These are phyloP conservation scores for Fistulinella prunicolor DNA, from an alignment of 768 basidiomycete genomes.

Conservation along the genomic window DNA sequence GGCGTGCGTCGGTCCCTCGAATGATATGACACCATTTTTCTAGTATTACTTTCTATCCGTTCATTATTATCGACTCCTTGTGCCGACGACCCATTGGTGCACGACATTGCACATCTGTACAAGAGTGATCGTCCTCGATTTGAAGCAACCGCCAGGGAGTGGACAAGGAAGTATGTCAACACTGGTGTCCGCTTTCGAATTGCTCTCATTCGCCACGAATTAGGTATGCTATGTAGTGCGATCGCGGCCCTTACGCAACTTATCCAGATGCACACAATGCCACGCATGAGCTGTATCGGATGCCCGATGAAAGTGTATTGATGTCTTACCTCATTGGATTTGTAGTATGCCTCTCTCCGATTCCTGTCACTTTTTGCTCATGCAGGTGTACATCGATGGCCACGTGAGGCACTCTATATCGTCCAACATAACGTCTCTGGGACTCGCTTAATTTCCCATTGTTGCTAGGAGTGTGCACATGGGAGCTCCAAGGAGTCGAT, in stretches of 20 bases:
- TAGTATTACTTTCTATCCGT: conserved; percentile 95
- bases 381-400: too few species aligned
- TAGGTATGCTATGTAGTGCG: conserved; percentile 54
- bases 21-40: neutral
- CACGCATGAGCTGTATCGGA: conserved; percentile 32
- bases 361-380: too few species aligned
- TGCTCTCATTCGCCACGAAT: conserved; percentile 1
- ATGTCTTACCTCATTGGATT: conserved; percentile 33
- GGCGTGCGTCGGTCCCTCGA: neutral
- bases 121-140: conserved; percentile 98
- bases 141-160: conserved; percentile 97
- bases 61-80: conserved; percentile 99
- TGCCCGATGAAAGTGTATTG: conserved; percentile 32
- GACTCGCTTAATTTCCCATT: too few species aligned
- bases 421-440: too few species aligned
- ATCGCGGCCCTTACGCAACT: too few species aligned
- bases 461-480: too few species aligned
- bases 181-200: neutral
- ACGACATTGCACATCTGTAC: conserved; percentile 98
- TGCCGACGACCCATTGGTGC: conserved; percentile 97
- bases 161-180: conserved; percentile 91
- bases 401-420: too few species aligned
- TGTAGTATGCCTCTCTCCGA: conserved; percentile 30
- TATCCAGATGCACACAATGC: too few species aligned
- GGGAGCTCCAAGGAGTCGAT: too few species aligned